Evolutionary conservation across 1,284 basidiomycete genomes (phyloP).

Genomic region (Cutaneotrichosporon dermatis): DNA sequence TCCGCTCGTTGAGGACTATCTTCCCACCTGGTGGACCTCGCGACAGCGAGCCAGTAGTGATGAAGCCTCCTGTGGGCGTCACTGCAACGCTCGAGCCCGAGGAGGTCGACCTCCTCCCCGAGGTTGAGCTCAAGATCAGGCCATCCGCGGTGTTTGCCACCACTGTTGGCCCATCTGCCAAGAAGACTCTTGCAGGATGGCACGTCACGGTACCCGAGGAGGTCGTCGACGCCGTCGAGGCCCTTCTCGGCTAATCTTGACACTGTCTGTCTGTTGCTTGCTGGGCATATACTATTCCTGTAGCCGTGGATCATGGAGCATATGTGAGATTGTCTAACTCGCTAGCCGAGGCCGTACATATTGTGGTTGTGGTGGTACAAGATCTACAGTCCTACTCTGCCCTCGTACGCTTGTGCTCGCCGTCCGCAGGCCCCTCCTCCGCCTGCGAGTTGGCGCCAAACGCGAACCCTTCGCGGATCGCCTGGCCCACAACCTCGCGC

Average conservation of each 20-base stretch:
- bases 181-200: constrained; percentile 82
- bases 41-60: constrained; percentile 51
- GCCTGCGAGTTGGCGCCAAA: constrained; percentile 20
- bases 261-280: not conserved
- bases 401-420: constrained; percentile 3
- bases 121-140: constrained; percentile 62
- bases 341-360: too few species aligned
- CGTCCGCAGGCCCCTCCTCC: not conserved
- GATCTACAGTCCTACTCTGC: constrained; percentile 4
- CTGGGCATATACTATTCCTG: too few species aligned
- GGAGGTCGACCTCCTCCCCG: constrained; percentile 47
- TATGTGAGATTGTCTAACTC: too few species aligned
- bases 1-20: constrained; percentile 66
- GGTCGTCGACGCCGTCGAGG: constrained; percentile 45
- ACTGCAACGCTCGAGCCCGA: constrained; percentile 52
- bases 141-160: constrained; percentile 77
- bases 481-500: constrained; percentile 40
- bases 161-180: constrained; percentile 77
- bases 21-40: constrained; percentile 51
- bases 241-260: constrained; percentile 23
- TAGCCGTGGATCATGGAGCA: too few species aligned
- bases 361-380: too few species aligned
- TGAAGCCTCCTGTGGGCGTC: constrained; percentile 71
- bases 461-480: constrained; percentile 36
- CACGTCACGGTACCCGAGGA: constrained; percentile 64